phyloP scores from a whole-genome alignment of 1,284 basidiomycete genomes.

The Apiotrichum porosum region DNA sequence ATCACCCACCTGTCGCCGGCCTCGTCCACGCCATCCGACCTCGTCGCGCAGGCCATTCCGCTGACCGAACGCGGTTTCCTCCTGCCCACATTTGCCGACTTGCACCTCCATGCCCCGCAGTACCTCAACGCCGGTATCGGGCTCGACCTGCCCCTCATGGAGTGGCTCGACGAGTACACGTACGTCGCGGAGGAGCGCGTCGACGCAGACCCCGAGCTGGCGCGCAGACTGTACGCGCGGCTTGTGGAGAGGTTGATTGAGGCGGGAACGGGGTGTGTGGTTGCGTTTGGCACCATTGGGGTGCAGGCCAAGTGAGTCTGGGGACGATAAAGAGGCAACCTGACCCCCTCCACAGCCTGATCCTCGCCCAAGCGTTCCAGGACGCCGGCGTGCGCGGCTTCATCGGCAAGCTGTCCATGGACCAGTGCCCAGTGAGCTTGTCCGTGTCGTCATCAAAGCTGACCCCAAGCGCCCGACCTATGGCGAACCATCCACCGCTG shows the following conservation, averaged over 20 bases:
- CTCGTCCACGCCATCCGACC: neutral
- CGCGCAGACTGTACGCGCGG: slow-evolving; percentile 60
- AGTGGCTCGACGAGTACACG: slow-evolving; percentile 72
- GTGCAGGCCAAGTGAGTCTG: slow-evolving; percentile 65
- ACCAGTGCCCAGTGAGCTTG: slow-evolving; percentile 54
- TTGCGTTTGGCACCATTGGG: slow-evolving; percentile 75
- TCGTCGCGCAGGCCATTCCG: slow-evolving; percentile 42
- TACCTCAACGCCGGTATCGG: slow-evolving; percentile 80
- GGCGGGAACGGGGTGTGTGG: slow-evolving; percentile 67
- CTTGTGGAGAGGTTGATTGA: slow-evolving; percentile 62
- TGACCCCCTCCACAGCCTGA: neutral
- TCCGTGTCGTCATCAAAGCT: too few relatives aligned
- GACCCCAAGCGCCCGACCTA: slow-evolving; percentile 59
- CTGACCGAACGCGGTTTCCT: slow-evolving; percentile 57
- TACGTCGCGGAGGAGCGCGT: slow-evolving; percentile 71
- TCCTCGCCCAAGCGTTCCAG: slow-evolving; percentile 52
- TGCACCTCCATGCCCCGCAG: slow-evolving; percentile 80
- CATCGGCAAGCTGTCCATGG: slow-evolving; percentile 81
- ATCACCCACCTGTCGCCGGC: slow-evolving; percentile 50
- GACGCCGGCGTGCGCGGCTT: slow-evolving; percentile 67
- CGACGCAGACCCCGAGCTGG: slow-evolving; percentile 60
- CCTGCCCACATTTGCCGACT: slow-evolving; percentile 69
- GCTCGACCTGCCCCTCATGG: slow-evolving; percentile 72
- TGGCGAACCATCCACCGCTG: slow-evolving; percentile 57
- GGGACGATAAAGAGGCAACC: too few relatives aligned